Percentiles rank a stretch among this genome's conserved stretches.
phyloP scores from a whole-genome alignment of 2,329 filamentous ascomycete genomes.

The Calonectria leucothoes region DNA sequence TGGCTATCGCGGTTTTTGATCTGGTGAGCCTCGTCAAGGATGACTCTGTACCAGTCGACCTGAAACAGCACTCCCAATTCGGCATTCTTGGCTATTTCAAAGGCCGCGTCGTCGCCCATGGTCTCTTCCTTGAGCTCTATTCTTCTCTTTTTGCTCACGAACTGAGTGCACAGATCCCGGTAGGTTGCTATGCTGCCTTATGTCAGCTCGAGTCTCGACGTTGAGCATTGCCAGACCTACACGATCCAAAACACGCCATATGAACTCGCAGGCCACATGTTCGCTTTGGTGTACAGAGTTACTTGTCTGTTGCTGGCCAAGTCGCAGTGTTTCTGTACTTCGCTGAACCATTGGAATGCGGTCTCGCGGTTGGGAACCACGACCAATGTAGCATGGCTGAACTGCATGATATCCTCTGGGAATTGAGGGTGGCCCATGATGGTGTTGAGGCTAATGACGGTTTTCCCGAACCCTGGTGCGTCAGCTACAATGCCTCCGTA shows the following conservation, averaged over 20 bases:
- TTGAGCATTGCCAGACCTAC: background rate
- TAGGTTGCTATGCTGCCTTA: slow-evolving; percentile 45
- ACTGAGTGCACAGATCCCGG: slow-evolving; percentile 36
- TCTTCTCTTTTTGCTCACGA: background rate
- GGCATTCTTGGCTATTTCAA: slow-evolving; percentile 55
- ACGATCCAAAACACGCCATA: background rate
- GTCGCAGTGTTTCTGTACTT: slow-evolving; percentile 42
- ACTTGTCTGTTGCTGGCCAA: background rate
- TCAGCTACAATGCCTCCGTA: slow-evolving; percentile 73
- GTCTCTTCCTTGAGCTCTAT: background rate
- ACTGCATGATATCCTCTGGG: slow-evolving; percentile 48
- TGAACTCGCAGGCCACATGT: too few species aligned
- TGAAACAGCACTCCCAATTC: slow-evolving; percentile 30
- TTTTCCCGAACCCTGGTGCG: slow-evolving; percentile 75
- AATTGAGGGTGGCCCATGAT: slow-evolving; percentile 69
- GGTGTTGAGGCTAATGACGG: slow-evolving; percentile 80
- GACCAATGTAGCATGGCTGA: slow-evolving; percentile 50
- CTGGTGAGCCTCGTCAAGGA: slow-evolving; percentile 67
- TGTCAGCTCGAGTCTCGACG: background rate
- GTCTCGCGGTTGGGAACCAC: slow-evolving; percentile 42
- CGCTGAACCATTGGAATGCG: slow-evolving; percentile 43
- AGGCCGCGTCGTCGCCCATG: slow-evolving; percentile 27
- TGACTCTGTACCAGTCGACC: slow-evolving; percentile 60
- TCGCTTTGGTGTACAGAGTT: slow-evolving; percentile 23
- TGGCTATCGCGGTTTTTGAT: slow-evolving; percentile 61